Evolutionary conservation across 1,139 yeast genomes (phyloP).

Genomic region (Sugiyamaella pinicola): DNA sequence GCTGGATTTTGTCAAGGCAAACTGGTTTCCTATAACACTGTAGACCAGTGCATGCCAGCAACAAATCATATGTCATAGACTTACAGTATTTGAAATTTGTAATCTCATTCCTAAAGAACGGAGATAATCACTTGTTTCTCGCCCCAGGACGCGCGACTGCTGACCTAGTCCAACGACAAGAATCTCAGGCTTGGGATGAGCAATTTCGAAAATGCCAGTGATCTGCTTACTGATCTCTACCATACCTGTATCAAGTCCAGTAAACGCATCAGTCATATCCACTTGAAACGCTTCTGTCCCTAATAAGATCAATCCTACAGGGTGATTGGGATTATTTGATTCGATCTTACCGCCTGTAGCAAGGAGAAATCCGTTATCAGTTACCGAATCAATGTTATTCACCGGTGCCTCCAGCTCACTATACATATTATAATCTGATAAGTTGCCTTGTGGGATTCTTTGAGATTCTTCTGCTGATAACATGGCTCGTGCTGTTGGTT

Average conservation of each 20-base stretch:
- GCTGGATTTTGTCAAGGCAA: too few species aligned
- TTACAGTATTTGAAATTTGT: constrained; percentile 63
- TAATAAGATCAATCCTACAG: constrained; percentile 59
- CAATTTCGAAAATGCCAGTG: constrained; percentile 54
- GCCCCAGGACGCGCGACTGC: constrained; percentile 62
- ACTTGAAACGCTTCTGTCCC: constrained; percentile 67
- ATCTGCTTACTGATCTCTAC: constrained; percentile 45
- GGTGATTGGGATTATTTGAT: constrained; percentile 51
- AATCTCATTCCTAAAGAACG: constrained; percentile 64
- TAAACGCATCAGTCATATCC: constrained; percentile 44
- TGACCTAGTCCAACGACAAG: constrained; percentile 70
- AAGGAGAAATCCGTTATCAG: constrained; percentile 50
- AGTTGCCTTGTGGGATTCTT: constrained; percentile 31
- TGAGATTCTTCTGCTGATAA: constrained; percentile 19
- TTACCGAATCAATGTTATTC: constrained; percentile 50
- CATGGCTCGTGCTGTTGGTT: constrained; percentile 18
- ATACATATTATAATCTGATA: constrained; percentile 40
- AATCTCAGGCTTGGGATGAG: constrained; percentile 79
- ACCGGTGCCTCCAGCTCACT: constrained; percentile 41
- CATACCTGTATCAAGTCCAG: constrained; percentile 43
- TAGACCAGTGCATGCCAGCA: too few species aligned
- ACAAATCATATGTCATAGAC: too few species aligned
- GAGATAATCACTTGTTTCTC: constrained; percentile 53
- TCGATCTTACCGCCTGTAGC: constrained; percentile 49
- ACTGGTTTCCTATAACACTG: too few species aligned